Conservation (phyloP, 345 rosid genomes). For the Populus alba region DNA sequence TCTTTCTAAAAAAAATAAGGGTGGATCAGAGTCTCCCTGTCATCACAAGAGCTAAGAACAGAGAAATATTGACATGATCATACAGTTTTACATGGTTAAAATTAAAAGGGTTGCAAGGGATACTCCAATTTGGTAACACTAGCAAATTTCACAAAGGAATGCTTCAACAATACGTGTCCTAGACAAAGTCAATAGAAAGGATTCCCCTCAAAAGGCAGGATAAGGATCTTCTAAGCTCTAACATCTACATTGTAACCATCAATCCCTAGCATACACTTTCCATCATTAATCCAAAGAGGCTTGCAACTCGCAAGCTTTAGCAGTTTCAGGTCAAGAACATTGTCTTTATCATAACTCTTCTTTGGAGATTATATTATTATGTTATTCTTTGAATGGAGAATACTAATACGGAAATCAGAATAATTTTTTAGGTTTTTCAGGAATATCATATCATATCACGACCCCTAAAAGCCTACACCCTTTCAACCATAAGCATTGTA, state of each 20-base stretch:
- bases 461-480: background rate
- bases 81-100: background rate
- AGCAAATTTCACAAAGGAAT: background rate
- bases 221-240: background rate
- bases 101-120: background rate
- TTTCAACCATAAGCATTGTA: background rate
- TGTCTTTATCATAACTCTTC: background rate
- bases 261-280: background rate
- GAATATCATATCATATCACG: background rate
- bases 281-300: background rate
- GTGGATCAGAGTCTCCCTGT: background rate
- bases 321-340: background rate
- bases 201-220: background rate
- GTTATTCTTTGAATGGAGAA: background rate
- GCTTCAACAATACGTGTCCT: background rate
- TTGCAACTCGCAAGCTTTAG: background rate
- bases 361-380: background rate
- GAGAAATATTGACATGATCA: background rate
- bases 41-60: background rate
- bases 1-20: background rate
- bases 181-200: background rate
- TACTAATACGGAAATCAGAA: background rate
- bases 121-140: background rate
- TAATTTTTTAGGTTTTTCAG: background rate
- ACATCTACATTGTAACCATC: background rate